Evolutionary conservation across 352 stramenopile species (phyloP), one percentile per base, ranked within the genome.

Genomic region (Pythium aristosporum): DNA sequence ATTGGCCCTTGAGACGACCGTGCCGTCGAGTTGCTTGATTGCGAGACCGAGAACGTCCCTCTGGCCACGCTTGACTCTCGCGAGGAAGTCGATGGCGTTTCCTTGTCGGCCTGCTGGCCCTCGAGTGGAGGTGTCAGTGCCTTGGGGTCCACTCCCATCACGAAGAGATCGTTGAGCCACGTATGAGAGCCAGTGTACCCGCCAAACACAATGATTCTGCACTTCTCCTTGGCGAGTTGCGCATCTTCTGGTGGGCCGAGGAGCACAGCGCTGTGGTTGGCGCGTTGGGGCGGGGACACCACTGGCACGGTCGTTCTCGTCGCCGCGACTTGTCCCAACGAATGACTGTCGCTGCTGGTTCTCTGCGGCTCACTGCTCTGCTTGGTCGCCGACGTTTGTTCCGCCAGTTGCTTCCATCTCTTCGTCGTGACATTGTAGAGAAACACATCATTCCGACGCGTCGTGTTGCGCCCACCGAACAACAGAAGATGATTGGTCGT

Each of bases 101-200:
- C 23, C 13, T 55, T 46, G 51, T 11, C n/a, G n/a, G n/a, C 16
- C 30, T 47, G 1, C 10, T 1, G 4, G 21, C 18, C 12, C 20
- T 2, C 30, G 2, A 63, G 15, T 11, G 37, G 30, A 7, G 57
- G n/a, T n/a, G n/a, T n/a, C n/a, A n/a, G n/a, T n/a, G n/a, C n/a
- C n/a, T n/a, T 49, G 6, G 77, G 54, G 16, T 68, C 73, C 5
- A 81, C 46, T 20, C 64, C 61, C 20, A 92, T 71, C 20, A 87
- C 30, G 43, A 86, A 69, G 32, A 88, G n/a, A 58, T 92, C 83
- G 57, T 88, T 77, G 2, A 90, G 71, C 83, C 83, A 92, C 2
- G 58, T 60, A 52, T 82, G 75, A 1, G 71, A 76, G 0, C 83
- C 83, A 48, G 78, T 76, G 43, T 92, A 92, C 23, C 83, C 83